Evolutionary conservation across 768 basidiomycete species (phyloP), one percentile per base, ranked within the genome.

Genomic region (Pisolithus marmoratus): DNA sequence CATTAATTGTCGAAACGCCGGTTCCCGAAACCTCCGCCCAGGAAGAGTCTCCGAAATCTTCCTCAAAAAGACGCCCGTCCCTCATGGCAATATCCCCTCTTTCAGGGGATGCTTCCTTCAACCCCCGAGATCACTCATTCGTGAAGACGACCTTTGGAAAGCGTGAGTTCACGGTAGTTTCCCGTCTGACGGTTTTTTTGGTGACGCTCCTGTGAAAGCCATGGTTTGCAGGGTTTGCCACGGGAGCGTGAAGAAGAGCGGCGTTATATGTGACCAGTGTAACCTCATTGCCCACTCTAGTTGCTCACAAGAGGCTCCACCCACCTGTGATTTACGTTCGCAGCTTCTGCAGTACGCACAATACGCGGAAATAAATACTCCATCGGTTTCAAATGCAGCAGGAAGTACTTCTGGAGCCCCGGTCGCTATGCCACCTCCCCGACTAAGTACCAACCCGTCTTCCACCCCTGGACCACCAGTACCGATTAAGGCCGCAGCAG

Each of bases 111-210:
- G 44, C 72, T 12, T 52, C 62, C 27, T 79, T 86, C 55, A 79
- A 81, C 4, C 79, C 84, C 19, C 79, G 81, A 44, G 79, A 85
- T 36, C 94, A 96, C 61, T 78, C 80, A 12, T 94, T 95, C 65
- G 87, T 95, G 27, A 94, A 90, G 73, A 94, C 92, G 4, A 87
- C 87, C 8, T 96, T 97, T 68, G 84, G 85, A 62, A 94, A 94
- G 74, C 82, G 94, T 96, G 64, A 66, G 89, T 74, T 40, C 54
- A 14, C 40, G 15, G 46, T 46, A n/a, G 45, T n/a, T 44, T 17
- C 31, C 8, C 8, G 11, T 23, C n/a, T 44, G 40, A 8, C 52
- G 15, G n/a, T 31, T 48, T 9, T n/a, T 41, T 58, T 12, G 56
- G 52, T 47, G 29, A 58, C 48, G n/a, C 31, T 22, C 31, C 52